Base-by-base conservation (phyloP, 176 grass and related monocot species). In the Avena insularis region DNA sequence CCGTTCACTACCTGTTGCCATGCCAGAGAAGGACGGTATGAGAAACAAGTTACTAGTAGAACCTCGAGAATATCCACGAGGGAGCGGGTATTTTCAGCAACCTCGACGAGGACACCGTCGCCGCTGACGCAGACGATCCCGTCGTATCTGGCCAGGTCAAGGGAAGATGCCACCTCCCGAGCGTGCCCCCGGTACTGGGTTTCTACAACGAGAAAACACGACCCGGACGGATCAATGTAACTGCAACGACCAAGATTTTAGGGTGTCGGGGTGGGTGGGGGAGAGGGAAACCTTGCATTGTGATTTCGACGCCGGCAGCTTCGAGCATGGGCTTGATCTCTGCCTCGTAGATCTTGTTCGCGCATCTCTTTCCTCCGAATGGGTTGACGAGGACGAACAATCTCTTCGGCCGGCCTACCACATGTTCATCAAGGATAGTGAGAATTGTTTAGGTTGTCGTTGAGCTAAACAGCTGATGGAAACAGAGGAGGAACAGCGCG, bases 51-150 rank as follows among this genome's bases (percentile, higher is more conserved):
- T 31, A 29, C 29, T 48, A 6, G 11, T 48, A 6, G 11, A 35
- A 74, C 27, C 2, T 86, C 3, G 4, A 64, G 61, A 63, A 64
- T 56, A 62, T 62, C 59, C 59, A 62, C 40, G 6, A 6, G 40
- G 5, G 5, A 43, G 40, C 6, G 40, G 40, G 40, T 43, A 43
- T 0, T 38, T 3, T 38, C 36, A 38, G 81, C 82, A 84, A 98
- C 95, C 95, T 98, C 95, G 23, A 89, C 91, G 25, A 95, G 85
- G 40, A 98, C 68, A 33, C 95, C 95, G 73, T 98, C 95, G 2
- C 95, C 91, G 49, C 95, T 93, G 45, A 98, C 89, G 53, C 93
- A 95, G 38, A 95, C 83, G 62, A 98, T 90, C 55, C 95, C 95
- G 51, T 95, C 90, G 78, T 90, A 95, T 9, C 83, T 71, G 0